Evolutionary conservation across 208 protist genomes (phyloP), one percentile per base, ranked within the genome.

Genomic region (Naegleria lovaniensis): DNA sequence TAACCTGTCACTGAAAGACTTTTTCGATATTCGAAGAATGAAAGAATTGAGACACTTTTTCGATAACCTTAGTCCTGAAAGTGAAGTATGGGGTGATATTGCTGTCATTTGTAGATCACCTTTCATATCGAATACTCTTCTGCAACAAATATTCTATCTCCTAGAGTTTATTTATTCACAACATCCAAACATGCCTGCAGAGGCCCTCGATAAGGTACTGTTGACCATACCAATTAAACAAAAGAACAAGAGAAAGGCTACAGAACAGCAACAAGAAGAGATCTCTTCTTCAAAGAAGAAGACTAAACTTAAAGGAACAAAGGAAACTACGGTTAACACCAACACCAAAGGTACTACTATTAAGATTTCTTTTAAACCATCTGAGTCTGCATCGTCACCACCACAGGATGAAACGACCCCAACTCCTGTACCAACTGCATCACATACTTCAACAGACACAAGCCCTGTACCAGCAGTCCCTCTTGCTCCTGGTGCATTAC

Each of bases 141-240:
- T 85, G 16, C 83, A 85, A 48, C 36, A 85, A 85, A 48, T 85
- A 16, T 85, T 85, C 38, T 85, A 85, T 48, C 41, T 85, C 15
- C n/a, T 85, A 5, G 83, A 85, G 41, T 85, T 85, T 29, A 85
- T 48, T 85, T 85, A 48, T 48, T 85, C 83, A 36, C 67, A 79
- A 79, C 67, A 79, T 25, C 16, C 67, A 36, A 79, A 79, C 36
- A 36, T 36, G 29, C 16, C 29, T 29, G 0, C n/a, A 79, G 16
- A 36, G 29, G 0, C 67, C 16, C 6, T 79, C n/a, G 67, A 79
- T 36, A 25, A 36, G 25, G 67, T 79, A 36, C 29, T 79, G 0
- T 29, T 79, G 9, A 4, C 67, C 29, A 36, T 79, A 6, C 67
- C 67, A 29, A 79, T 79, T 25, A 79, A 79, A 33, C 67, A 79